These are phyloP conservation scores for Rhodotorula kratochvilovae DNA, from an alignment of 768 basidiomycete species.

Conservation along the genomic window DNA sequence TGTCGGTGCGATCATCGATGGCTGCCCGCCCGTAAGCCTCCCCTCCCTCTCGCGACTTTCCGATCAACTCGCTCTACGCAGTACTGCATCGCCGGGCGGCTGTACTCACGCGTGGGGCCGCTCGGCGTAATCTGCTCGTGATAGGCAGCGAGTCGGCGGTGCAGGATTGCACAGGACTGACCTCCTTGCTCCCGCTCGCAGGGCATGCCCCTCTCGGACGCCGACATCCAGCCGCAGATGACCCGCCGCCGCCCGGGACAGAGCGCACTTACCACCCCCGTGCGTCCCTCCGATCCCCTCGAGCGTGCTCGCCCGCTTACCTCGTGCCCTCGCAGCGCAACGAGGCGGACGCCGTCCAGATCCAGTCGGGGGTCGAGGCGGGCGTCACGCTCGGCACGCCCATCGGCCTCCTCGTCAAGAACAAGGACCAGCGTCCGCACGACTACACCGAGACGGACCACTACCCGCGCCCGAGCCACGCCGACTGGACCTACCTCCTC, in stretches of 20 bases:
- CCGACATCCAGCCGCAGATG: conserved; percentile 86
- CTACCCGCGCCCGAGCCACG: conserved; percentile 94
- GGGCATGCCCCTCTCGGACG: conserved; percentile 73
- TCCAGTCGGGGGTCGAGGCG: conserved; percentile 90
- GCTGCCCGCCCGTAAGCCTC: conserved; percentile 84
- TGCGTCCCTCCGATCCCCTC: conserved; percentile 46
- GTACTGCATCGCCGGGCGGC: no score
- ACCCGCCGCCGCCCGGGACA: conserved; percentile 90
- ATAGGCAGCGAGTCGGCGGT: no score
- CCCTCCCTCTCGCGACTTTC: background rate
- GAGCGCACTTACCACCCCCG: conserved; percentile 92
- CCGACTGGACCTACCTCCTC: conserved; percentile 94
- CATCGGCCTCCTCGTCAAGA: conserved; percentile 90
- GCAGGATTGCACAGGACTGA: background rate
- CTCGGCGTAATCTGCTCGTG: no score
- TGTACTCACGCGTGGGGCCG: background rate
- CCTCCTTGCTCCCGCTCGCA: conserved; percentile 44
- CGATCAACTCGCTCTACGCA: background rate
- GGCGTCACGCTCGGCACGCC: conserved; percentile 96
- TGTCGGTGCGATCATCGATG: conserved; percentile 95
- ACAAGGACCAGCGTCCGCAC: conserved; percentile 96
- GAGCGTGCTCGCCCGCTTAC: no score
- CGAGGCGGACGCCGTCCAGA: conserved; percentile 87
- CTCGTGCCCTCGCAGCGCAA: conserved; percentile 59
- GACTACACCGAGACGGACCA: conserved; percentile 98